Base-by-base conservation (phyloP, 2,329 filamentous ascomycete species). In the Penicillium aurantiogriseum region DNA sequence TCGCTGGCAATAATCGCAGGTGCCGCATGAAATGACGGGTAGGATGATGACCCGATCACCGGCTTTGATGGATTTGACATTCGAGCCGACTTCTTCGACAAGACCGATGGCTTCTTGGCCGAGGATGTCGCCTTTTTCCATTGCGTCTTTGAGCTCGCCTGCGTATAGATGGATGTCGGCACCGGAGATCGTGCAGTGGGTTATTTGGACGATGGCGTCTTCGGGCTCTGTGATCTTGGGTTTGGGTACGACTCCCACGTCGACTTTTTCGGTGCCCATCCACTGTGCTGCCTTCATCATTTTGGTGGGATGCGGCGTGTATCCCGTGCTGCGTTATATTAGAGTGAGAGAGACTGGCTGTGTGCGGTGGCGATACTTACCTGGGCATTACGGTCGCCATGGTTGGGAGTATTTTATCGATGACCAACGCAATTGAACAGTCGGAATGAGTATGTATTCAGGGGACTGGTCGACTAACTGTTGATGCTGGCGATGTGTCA, bases 171-270 rank as follows among this genome's bases (percentile, higher is more conserved):
- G 70, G 4, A 74, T 60, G 49, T 74, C 70, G 0, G 70, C 69
- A 29, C 72, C 69, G 50, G 69, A 71, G 51, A 74, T 73, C 13
- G 66, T 67, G 49, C 64, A 68, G 54, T 73, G 71, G 0, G 71
- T 74, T 42, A 74, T 62, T 46, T 64, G 66, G 9, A 74, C 65
- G 29, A 74, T 73, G 49, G 68, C 71, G 56, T 74, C 71, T 54
- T 61, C 61, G 3, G 66, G 65, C 13, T 68, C 71, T 8, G 71
- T 73, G 54, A 73, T 63, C 46, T 56, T 67, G 4, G 71, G 71
- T 53, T 69, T 74, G 61, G 68, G 73, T 54, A 73, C 60, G 57
- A 69, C 40, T 65, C 67, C 51, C 61, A 74, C 52, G 56, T 76
- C 29, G 23, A 72, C 62, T 1, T 39, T 45, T n/a, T 63, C 69